Evolutionary conservation across 768 basidiomycete genomes (phyloP).

Genomic region (Coprinopsis marcescibilis): DNA sequence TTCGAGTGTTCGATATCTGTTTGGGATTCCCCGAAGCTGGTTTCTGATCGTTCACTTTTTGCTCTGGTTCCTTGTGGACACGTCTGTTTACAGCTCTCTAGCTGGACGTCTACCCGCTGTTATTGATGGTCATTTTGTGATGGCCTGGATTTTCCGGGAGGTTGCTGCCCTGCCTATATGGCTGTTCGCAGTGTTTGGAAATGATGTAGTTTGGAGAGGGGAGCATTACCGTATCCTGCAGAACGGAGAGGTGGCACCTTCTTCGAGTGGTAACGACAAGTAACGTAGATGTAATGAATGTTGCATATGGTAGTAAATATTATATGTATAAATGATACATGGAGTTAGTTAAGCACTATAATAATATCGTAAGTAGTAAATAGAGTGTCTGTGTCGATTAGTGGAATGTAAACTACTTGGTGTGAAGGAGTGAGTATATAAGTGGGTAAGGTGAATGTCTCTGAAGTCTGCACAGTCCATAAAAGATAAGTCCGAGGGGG

Average conservation of each 20-base stretch:
- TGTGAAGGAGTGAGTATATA: constrained; percentile 2
- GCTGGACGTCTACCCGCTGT: constrained; percentile 51
- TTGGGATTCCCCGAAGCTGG: constrained; percentile 46
- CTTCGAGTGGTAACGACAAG: constrained; percentile 11
- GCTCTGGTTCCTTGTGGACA: constrained; percentile 72
- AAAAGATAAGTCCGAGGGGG: background rate
- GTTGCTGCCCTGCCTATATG: constrained; percentile 84
- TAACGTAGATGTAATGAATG: constrained; percentile 1
- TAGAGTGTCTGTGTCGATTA: constrained; percentile 9
- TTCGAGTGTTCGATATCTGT: constrained; percentile 45
- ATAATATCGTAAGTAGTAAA: constrained; percentile 9
- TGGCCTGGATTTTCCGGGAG: constrained; percentile 80
- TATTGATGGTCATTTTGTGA: constrained; percentile 53
- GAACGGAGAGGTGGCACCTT: constrained; percentile 63
- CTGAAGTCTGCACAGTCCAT: constrained; percentile 7
- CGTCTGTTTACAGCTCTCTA: constrained; percentile 77
- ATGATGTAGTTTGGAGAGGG: constrained; percentile 86
- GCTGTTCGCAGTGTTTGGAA: constrained; percentile 73
- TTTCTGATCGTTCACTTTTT: constrained; percentile 56
- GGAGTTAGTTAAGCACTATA: constrained; percentile 7
- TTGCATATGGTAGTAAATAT: constrained; percentile 1
- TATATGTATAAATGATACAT: constrained; percentile 1
- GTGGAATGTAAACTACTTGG: background rate
- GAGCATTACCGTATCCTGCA: constrained; percentile 63
- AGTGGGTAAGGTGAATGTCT: constrained; percentile 1